Evolutionary conservation across 2,329 filamentous ascomycete genomes (phyloP).

Genomic region (Cladosporium velox): DNA sequence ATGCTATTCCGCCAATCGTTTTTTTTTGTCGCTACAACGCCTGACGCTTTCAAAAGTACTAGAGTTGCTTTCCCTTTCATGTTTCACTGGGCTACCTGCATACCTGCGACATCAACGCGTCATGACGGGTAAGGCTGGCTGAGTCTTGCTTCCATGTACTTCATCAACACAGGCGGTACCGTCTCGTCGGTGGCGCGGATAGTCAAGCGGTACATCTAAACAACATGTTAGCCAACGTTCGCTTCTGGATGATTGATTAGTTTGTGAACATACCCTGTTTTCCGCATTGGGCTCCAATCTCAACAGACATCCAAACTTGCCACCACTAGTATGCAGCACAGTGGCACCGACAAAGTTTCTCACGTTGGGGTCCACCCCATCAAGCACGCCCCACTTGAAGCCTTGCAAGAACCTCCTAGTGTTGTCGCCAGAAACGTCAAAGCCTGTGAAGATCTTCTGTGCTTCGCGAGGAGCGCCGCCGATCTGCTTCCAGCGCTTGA

Average conservation of each 20-base stretch:
- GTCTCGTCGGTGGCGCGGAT: conserved; percentile 90
- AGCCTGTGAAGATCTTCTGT: conserved; percentile 75
- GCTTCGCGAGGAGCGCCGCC: conserved; percentile 84
- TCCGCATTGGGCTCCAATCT: conserved; percentile 91
- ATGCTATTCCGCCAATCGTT: conserved; percentile 11
- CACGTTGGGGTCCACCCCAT: conserved; percentile 83
- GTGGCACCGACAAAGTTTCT: conserved; percentile 94
- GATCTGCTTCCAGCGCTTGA: conserved; percentile 99
- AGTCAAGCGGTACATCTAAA: conserved; percentile 90
- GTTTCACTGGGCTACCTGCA: not conserved
- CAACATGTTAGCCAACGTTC: conserved; percentile 23
- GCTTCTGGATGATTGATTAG: too few relatives aligned
- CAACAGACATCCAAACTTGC: conserved; percentile 93
- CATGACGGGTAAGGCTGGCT: conserved; percentile 46
- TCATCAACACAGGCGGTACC: conserved; percentile 77
- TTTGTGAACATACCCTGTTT: conserved; percentile 70
- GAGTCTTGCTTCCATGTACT: conserved; percentile 83
- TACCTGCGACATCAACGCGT: not conserved
- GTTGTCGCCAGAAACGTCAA: conserved; percentile 69
- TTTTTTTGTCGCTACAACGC: conserved; percentile 15
- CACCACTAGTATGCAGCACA: conserved; percentile 79
- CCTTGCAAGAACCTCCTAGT: conserved; percentile 74
- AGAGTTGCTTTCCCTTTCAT: not conserved
- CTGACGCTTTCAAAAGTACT: conserved; percentile 7
- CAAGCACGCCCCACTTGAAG: conserved; percentile 85